These are phyloP conservation scores for Musa troglodytarum DNA, from an alignment of 176 grass and related monocot species.

Conservation along the genomic window DNA sequence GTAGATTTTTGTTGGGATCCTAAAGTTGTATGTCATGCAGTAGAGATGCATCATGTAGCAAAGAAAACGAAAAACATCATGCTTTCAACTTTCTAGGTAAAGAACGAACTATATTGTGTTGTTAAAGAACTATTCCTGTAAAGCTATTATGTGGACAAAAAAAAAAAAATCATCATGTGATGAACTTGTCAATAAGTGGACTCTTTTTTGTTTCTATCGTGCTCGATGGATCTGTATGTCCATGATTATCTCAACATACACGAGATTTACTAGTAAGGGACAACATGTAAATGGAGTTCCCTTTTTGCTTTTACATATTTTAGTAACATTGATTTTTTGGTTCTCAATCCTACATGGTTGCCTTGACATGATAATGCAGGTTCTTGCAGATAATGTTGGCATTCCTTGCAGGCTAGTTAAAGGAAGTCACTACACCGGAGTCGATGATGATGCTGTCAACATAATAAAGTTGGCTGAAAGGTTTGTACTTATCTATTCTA, in stretches of 20 bases:
- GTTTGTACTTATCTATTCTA: constrained; percentile 31
- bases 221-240: not conserved
- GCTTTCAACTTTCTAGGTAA: not conserved
- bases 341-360: not conserved
- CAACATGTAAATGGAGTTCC: not conserved
- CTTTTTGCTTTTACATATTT: not conserved
- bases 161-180: not conserved
- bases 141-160: not conserved
- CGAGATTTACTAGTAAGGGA: not conserved
- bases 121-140: not conserved
- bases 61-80: not conserved
- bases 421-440: constrained; percentile 96
- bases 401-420: constrained; percentile 97
- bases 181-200: not conserved
- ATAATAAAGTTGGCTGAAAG: constrained; percentile 97
- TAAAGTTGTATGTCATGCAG: not conserved
- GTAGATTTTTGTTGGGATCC: not conserved
- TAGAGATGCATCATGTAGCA: not conserved
- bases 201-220: not conserved
- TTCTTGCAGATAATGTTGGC: constrained; percentile 91
- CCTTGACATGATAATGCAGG: constrained; percentile 36
- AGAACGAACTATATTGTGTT: not conserved
- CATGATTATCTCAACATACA: too few species aligned
- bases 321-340: not conserved
- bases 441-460: constrained; percentile 94